phyloP scores from a whole-genome alignment of 768 basidiomycete species.

The Mycena kentingensis region DNA sequence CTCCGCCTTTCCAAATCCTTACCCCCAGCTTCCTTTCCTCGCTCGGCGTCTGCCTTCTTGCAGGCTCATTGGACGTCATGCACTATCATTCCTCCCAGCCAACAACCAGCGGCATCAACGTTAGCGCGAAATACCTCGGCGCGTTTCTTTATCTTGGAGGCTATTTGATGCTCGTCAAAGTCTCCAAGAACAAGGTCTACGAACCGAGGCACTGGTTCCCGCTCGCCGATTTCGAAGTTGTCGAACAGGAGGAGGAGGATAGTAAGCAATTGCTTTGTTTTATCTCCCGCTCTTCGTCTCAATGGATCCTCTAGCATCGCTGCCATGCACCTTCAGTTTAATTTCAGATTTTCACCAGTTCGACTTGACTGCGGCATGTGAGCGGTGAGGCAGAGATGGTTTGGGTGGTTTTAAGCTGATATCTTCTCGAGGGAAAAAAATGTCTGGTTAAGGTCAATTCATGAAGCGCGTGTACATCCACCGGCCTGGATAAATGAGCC shows the following conservation, averaged over 20 bases:
- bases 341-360: constrained; percentile 70
- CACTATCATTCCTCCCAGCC: constrained; percentile 58
- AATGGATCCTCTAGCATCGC: constrained; percentile 53
- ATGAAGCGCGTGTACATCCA: constrained; percentile 47
- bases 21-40: constrained; percentile 66
- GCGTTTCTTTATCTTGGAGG: constrained; percentile 87
- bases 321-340: constrained; percentile 83
- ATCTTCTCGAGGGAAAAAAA: constrained; percentile 63
- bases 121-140: constrained; percentile 84
- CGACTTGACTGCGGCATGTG: constrained; percentile 85
- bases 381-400: constrained; percentile 7
- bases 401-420: neutral
- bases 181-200: constrained; percentile 76
- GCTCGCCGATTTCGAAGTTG: constrained; percentile 68
- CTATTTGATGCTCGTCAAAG: constrained; percentile 86
- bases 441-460: constrained; percentile 79
- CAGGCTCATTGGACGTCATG: constrained; percentile 88
- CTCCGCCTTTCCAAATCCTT: constrained; percentile 39
- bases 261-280: constrained; percentile 51
- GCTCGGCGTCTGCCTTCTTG: constrained; percentile 76
- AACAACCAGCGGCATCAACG: constrained; percentile 45
- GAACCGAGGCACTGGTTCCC: constrained; percentile 90
- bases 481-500: constrained; percentile 62
- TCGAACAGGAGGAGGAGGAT: constrained; percentile 69
- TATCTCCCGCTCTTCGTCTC: constrained; percentile 1